Conservation (phyloP, 352 stramenopile genomes). For the Proteromonas lacertae region DNA sequence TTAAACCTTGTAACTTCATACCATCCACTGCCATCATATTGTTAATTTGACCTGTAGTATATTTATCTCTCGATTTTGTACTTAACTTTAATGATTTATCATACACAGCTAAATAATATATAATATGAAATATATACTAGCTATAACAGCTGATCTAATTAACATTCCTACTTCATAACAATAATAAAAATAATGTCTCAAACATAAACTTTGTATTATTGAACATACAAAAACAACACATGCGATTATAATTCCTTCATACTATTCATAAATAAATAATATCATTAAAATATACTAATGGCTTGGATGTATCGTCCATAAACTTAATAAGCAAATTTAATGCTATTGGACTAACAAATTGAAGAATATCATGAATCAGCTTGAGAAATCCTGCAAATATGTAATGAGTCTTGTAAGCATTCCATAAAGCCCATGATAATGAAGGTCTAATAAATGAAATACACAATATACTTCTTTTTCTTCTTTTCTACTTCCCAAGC, state of each 20-base stretch:
- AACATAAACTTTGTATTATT: constrained; percentile 11
- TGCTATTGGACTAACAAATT: constrained; percentile 48
- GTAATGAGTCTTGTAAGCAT: too few species aligned
- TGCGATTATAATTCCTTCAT: constrained; percentile 8
- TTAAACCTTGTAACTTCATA: not conserved
- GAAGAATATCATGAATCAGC: constrained; percentile 40
- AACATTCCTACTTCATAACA: too few species aligned
- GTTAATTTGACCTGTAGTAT: constrained; percentile 9
- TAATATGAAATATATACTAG: too few species aligned
- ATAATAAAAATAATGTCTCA: too few species aligned
- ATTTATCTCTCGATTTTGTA: constrained; percentile 1
- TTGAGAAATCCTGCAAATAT: constrained; percentile 57
- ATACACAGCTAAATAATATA: too few species aligned
- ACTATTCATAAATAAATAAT: too few species aligned
- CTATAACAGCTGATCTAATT: too few species aligned
- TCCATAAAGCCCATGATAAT: too few species aligned
- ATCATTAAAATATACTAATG: constrained; percentile 8
- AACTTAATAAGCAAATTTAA: constrained; percentile 32
- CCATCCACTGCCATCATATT: constrained; percentile 12
- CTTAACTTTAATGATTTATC: constrained; percentile 14
- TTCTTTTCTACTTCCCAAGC: too few species aligned
- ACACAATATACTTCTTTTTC: too few species aligned
- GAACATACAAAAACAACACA: constrained; percentile 6
- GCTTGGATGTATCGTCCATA: constrained; percentile 17
- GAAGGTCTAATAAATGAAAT: too few species aligned